These are phyloP conservation scores for Mycosphaerella arachidis DNA, from an alignment of 2,329 filamentous ascomycete species.

Conservation along the genomic window DNA sequence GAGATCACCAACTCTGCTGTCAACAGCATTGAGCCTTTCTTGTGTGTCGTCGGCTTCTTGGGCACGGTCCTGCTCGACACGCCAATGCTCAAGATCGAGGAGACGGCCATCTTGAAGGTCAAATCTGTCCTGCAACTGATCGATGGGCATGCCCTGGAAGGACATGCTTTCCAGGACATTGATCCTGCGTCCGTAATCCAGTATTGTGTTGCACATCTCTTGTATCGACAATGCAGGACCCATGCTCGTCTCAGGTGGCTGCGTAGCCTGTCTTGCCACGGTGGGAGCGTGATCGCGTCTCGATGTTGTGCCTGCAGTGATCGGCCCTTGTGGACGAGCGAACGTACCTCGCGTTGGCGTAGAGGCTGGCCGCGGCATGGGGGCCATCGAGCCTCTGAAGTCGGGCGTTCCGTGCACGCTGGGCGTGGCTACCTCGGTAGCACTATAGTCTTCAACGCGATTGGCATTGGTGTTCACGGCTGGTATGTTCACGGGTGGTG, in stretches of 20 bases:
- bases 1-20: conserved; percentile 63
- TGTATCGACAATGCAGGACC: conserved; percentile 38
- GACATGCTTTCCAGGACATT: conserved; percentile 66
- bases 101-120: conserved; percentile 64
- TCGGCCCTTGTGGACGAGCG: background rate
- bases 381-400: conserved; percentile 11
- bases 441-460: conserved; percentile 41
- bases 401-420: conserved; percentile 42
- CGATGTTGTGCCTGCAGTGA: background rate
- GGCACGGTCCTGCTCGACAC: conserved; percentile 25
- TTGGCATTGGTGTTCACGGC: conserved; percentile 11
- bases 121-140: conserved; percentile 64
- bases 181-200: conserved; percentile 53
- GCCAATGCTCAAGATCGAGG: conserved; percentile 60
- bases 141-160: conserved; percentile 61
- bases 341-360: background rate
- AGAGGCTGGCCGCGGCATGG: background rate
- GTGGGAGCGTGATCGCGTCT: conserved; percentile 5
- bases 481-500: conserved; percentile 29
- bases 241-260: conserved; percentile 5
- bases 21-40: conserved; percentile 36
- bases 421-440: conserved; percentile 47
- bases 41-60: conserved; percentile 37
- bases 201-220: conserved; percentile 47
- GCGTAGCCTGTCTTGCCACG: conserved; percentile 2